These are phyloP conservation scores for Eremochloa ophiuroides DNA, from an alignment of 176 grass and related monocot genomes.

Conservation along the genomic window DNA sequence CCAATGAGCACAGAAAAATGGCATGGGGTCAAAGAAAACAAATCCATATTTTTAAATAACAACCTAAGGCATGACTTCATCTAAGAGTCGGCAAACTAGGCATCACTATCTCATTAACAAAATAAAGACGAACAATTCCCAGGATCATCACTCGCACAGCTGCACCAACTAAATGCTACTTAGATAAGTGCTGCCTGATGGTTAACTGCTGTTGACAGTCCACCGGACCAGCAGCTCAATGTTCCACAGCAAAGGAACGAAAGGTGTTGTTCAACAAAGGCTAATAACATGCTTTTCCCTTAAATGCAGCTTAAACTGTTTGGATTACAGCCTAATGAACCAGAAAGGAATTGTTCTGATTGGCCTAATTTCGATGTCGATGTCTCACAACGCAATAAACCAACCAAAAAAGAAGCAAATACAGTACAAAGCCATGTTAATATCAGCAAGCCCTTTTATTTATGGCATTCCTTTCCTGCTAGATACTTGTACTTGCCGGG, in stretches of 20 bases:
- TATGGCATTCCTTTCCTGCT: background rate
- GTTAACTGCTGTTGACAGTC: conserved; percentile 24
- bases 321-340: background rate
- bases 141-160: background rate
- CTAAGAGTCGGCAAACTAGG: background rate
- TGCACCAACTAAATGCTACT: conserved; percentile 28
- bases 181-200: conserved; percentile 19
- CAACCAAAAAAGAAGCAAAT: background rate
- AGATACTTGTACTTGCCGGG: background rate
- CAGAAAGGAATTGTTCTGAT: background rate
- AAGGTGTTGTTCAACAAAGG: background rate
- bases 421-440: background rate
- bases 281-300: background rate
- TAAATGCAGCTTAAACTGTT: background rate
- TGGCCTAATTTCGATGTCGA: background rate
- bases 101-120: background rate
- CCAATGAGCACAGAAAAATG: background rate
- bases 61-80: background rate
- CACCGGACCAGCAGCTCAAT: conserved; percentile 29
- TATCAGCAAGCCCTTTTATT: background rate
- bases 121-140: background rate
- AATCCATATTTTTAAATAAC: background rate
- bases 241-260: background rate
- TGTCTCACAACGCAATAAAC: background rate
- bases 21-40: background rate